Evolutionary conservation across 2,329 filamentous ascomycete genomes (phyloP), one percentile per base, ranked within the genome.

Genomic region (Lachnellula suecica): DNA sequence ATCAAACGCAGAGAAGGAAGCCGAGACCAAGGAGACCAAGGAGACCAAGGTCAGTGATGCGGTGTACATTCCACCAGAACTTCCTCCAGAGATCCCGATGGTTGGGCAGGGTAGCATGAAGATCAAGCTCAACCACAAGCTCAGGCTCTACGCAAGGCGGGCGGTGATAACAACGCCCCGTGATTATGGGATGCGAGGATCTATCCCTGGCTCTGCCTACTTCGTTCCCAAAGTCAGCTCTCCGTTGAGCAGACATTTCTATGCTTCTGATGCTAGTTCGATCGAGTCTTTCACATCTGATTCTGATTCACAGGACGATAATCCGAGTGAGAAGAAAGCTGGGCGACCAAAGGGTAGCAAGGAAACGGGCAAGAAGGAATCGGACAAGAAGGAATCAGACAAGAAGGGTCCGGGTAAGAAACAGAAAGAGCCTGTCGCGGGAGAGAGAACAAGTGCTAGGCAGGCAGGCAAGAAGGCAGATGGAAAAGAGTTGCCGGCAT

Each of bases 361-460:
- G 23, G 56, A 43, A 15, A 31, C 43, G 17, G 34, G 17, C n/a
- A 27, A 23, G 24, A 42, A 42, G 49, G 31, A 23, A 42, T 42
- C 17, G 10, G 54, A 45, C 31, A 6, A 34, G 31, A 15, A n/a
- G 31, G n/a, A 49, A 44, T 15, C 40, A 41, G 44, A 29, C n/a
- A n/a, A 22, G 47, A 45, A 50, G 6, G 49, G 45, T 42, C 49
- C 24, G 9, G 19, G 4, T 17, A 57, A 57, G 22, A 25, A 29
- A 17, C 53, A 54, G 49, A 59, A 56, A 23, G 59, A 55, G 25
- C 53, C 51, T 29, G 52, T 34, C 25, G 46, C 44, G 51, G 60
- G 58, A 25, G 53, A 54, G 51, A 53, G 56, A 44, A 62, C 27
- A 25, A 58, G 54, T 49, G 51, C 44, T 27, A 53, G 56, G 46